Base-by-base conservation (phyloP, 129 eudicot species). In the Helianthus annuus region DNA sequence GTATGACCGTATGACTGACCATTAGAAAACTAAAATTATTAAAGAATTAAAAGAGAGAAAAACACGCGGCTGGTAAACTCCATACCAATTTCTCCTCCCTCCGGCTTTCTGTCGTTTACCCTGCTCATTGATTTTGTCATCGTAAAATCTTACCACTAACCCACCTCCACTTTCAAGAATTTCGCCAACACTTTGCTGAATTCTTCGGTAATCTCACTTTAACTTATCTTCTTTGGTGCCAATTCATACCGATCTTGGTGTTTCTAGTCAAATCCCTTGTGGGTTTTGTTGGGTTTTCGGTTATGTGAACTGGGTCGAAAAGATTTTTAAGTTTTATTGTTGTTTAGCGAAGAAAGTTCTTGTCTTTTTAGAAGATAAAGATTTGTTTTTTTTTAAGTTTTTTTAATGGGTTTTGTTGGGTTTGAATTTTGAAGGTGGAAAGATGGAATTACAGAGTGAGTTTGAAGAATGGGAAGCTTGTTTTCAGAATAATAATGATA, bases 391-490 rank as follows among this genome's bases (percentile, higher is more conserved):
- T 74, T 89, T 86, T 91, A 84, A 83, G 59, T 88, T 84, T 79
- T 55, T 56, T 78, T 74, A 72, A 92, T 86, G 96, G 86, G 84
- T 67, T 88, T 84, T 79, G 88, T 80, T 79, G 78, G 92, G 65
- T 66, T 70, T 80, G 22, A 19, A 19, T 77, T 66, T 70, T 80
- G 81, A 55, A 40, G 84, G 79, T 77, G 82, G 70, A 46, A 88
- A 84, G 88, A 88, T 82, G 63, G 96, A 86, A 38, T 55, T 83
- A 67, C 90, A 84, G 64, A 82, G 76, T 56, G 97, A 91, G 22
- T 74, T 88, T 63, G 97, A 91, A 81, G 97, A 88, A 84, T 93
- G 89, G 44, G 97, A 92, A 79, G 97, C 96, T 81, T 82, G 57
- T 61, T 75, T 71, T 48, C 80, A 77, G 68, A 77, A 81, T 24